Evolutionary conservation across 257 asterid species (phyloP).

Genomic region (Fraxinus quadrangulata): DNA sequence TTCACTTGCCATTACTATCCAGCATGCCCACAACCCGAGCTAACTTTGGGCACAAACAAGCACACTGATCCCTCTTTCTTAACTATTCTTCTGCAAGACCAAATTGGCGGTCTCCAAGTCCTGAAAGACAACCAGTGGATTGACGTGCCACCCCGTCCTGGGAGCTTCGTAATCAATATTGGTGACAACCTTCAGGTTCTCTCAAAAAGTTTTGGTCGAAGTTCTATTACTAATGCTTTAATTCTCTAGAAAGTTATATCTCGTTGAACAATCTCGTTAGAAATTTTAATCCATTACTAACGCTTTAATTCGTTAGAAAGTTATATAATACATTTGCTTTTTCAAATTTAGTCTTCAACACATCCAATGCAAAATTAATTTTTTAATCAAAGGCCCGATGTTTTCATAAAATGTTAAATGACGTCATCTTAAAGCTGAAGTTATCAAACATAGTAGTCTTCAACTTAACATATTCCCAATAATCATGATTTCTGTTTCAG

Average conservation of each 20-base stretch:
- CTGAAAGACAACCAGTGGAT: conserved; percentile 42
- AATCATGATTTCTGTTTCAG: conserved; percentile 5
- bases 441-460: too few relatives aligned
- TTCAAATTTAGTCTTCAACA: too few relatives aligned
- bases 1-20: conserved; percentile 48
- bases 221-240: background rate
- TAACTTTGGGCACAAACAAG: conserved; percentile 32
- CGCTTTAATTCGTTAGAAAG: background rate
- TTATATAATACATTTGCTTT: too few relatives aligned
- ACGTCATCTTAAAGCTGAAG: too few relatives aligned
- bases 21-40: conserved; percentile 53
- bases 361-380: too few relatives aligned
- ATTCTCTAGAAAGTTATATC: background rate
- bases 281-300: background rate
- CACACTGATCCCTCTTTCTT: conserved; percentile 49
- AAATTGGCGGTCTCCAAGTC: conserved; percentile 55
- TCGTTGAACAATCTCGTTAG: too few relatives aligned
- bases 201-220: background rate
- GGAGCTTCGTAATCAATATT: conserved; percentile 44
- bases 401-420: too few relatives aligned
- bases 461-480: background rate
- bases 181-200: conserved; percentile 50
- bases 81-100: conserved; percentile 47
- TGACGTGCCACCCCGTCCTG: conserved; percentile 44
- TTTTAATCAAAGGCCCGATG: too few relatives aligned